Evolutionary conservation across 768 basidiomycete species (phyloP).

Genomic region (Pluteus cervinus): DNA sequence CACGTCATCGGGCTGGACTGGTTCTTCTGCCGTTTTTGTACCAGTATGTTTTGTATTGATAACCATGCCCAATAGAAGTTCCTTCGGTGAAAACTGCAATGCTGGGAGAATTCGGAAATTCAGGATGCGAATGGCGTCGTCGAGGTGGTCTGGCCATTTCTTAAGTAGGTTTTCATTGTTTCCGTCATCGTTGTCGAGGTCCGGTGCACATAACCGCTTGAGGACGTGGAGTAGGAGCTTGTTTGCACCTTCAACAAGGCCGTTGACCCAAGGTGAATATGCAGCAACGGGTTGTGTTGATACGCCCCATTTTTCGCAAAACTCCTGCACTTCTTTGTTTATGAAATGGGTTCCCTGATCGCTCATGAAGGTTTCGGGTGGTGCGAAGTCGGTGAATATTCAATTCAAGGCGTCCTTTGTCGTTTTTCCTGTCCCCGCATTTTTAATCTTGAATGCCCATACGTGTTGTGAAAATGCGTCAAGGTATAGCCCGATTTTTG

Average conservation of each 20-base stretch:
- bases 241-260: conserved; percentile 28
- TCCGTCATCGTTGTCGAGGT: conserved; percentile 19
- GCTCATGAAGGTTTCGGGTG: conserved; percentile 26
- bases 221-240: conserved; percentile 20
- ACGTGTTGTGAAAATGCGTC: conserved; percentile 23
- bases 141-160: conserved; percentile 26
- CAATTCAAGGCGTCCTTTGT: conserved; percentile 13
- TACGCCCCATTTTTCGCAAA: conserved; percentile 17
- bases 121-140: conserved; percentile 14
- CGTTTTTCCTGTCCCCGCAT: conserved; percentile 17
- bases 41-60: conserved; percentile 1
- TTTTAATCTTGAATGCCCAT: conserved; percentile 24
- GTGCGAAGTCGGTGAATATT: conserved; percentile 17
- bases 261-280: conserved; percentile 37
- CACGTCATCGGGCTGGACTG: background rate
- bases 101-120: conserved; percentile 4
- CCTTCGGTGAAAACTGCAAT: conserved; percentile 5
- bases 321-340: conserved; percentile 19
- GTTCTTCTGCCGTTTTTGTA: background rate
- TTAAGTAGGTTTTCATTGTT: conserved; percentile 14
- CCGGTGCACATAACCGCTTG: conserved; percentile 25
- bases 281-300: conserved; percentile 16
- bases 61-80: conserved; percentile 5
- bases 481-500: conserved; percentile 20
- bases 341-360: conserved; percentile 32